Evolutionary conservation across 257 asterid species (phyloP), one percentile per base, ranked within the genome.

Genomic region (Nyctanthes arbortristis): DNA sequence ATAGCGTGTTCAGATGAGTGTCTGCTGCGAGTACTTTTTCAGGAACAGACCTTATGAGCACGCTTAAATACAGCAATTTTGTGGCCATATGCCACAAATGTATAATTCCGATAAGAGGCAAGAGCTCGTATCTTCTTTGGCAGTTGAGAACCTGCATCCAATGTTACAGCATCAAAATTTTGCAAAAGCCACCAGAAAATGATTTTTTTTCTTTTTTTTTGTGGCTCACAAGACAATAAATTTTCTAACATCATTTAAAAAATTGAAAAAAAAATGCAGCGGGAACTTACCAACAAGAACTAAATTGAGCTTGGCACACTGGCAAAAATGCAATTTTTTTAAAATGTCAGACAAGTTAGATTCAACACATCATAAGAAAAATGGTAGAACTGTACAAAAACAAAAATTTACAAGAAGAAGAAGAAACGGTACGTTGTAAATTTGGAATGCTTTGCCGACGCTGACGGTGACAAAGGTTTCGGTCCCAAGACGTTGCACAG

Each of bases 121-220:
- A 93, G 87, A 79, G 98, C 98, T 79, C 94, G 80, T 68, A 93
- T 93, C 80, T 93, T 93, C 84, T 93, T 93, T 30, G 98, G 91
- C 61, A 93, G 80, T 73, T 89, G 94, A 34, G 96, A 93, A 67
- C 98, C 98, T 93, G 81, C 71, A 79, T 47, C 32, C 28, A 71
- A 63, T 14, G 14, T 52, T 72, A 62, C 49, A 58, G 34, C 67
- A 43, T 66, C 61, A 63, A 39, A 27, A 3, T 20, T 29, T 71
- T 24, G 49, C 16, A 16, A 63, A 56, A 69, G 61, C 40, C 20
- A 30, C 58, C 59, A 37, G 47, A 57, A 4, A 37, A 36, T 31
- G 29, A 31, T 3, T 8, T 60, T 1, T 24, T 30, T 29, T 60
- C 24, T 4, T 30, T 29, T 6, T 30, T 60, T 32, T 12, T 13